Evolutionary conservation across 495 filamentous ascomycete genomes (phyloP).

Genomic region (Corynascus novoguineensis): DNA sequence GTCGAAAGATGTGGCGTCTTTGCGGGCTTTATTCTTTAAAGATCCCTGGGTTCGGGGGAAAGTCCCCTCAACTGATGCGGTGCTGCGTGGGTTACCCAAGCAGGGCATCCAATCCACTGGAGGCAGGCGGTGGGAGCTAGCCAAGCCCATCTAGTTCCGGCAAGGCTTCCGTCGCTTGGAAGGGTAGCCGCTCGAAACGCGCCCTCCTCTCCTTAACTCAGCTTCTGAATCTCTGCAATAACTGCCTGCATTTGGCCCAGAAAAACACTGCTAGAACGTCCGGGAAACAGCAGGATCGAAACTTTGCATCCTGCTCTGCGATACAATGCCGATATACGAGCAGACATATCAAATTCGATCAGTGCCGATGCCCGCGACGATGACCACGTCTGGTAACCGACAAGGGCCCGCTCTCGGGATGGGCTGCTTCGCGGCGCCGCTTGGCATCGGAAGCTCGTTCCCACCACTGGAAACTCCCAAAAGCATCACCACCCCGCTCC

Average conservation of each 20-base stretch:
- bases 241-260: too few species aligned
- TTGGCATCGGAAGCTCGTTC: constrained; percentile 11
- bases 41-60: background rate
- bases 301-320: background rate
- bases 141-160: constrained; percentile 5
- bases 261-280: too few species aligned
- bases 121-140: background rate
- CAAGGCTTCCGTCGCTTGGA: constrained; percentile 1
- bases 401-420: constrained; percentile 3
- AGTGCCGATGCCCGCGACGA: background rate
- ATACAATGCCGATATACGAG: background rate
- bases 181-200: constrained; percentile 17
- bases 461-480: constrained; percentile 6
- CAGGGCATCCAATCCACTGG: background rate
- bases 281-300: background rate
- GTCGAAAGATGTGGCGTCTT: background rate
- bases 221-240: too few species aligned
- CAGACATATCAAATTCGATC: background rate
- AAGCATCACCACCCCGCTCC: constrained; percentile 14
- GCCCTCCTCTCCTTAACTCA: background rate
- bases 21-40: constrained; percentile 8
- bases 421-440: constrained; percentile 1
- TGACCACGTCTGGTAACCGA: background rate
- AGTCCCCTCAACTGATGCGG: constrained; percentile 1
- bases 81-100: background rate